A percentile compares a stretch with the other conserved stretches of the same genome.
These are phyloP conservation scores for Gentiana macrophylla DNA, from an alignment of 257 asterid genomes.

Conservation along the genomic window DNA sequence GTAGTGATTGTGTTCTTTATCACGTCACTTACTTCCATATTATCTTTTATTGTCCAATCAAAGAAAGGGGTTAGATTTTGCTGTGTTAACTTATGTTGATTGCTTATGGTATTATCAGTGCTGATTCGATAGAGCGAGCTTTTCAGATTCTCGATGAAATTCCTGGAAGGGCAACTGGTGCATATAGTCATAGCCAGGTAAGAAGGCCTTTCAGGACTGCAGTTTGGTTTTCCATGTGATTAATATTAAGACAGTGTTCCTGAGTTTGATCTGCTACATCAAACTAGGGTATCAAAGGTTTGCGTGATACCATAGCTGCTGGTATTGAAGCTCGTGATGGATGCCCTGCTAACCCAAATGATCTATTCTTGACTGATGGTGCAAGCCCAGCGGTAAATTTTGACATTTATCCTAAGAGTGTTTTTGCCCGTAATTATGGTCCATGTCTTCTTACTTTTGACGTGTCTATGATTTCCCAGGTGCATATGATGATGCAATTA, in stretches of 20 bases:
- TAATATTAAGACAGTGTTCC: constrained; percentile 1
- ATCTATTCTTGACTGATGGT: constrained; percentile 95
- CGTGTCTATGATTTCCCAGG: constrained; percentile 32
- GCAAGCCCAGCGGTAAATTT: constrained; percentile 92
- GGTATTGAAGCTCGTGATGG: constrained; percentile 99
- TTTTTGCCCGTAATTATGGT: background rate
- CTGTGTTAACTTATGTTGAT: constrained; percentile 4
- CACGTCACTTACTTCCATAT: no score
- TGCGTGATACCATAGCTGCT: constrained; percentile 89
- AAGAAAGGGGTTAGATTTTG: no score
- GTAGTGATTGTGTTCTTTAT: no score
- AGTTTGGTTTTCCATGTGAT: background rate
- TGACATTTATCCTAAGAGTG: no score
- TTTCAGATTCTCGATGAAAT: constrained; percentile 85
- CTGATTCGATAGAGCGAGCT: constrained; percentile 89
- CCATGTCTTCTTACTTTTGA: background rate
- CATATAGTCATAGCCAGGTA: constrained; percentile 99
- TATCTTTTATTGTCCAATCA: no score
- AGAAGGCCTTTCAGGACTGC: constrained; percentile 4
- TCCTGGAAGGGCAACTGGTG: constrained; percentile 99
- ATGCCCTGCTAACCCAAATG: constrained; percentile 81
- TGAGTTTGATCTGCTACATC: background rate
- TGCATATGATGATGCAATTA: constrained; percentile 99
- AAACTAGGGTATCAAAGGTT: constrained; percentile 81
- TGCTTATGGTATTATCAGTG: constrained; percentile 32